These are phyloP conservation scores for Vigna trinervia DNA, from an alignment of 306 rosid genomes.

Conservation along the genomic window DNA sequence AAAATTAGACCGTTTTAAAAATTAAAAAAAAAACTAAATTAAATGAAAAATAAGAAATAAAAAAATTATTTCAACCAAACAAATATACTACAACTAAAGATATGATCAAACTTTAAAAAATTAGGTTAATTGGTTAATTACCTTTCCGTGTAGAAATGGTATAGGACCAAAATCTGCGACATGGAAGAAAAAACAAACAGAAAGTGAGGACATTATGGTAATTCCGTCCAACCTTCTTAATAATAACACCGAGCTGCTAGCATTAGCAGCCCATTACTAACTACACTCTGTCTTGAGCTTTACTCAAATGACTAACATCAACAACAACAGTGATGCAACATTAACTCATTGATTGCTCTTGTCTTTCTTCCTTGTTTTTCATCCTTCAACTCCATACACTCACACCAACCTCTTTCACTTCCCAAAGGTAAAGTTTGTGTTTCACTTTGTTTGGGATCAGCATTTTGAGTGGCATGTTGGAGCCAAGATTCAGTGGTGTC, in stretches of 20 bases:
- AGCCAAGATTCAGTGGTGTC: constrained; percentile 43
- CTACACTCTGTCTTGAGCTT: constrained; percentile 29
- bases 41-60: too few relatives aligned
- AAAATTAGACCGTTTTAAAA: too few relatives aligned
- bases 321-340: background rate
- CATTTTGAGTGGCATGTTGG: constrained; percentile 52
- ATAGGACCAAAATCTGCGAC: background rate
- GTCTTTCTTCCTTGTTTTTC: constrained; percentile 5
- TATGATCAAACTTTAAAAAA: too few relatives aligned
- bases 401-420: background rate
- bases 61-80: too few relatives aligned
- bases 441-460: background rate
- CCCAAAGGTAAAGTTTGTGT: background rate
- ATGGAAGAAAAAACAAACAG: background rate
- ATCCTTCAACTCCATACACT: background rate
- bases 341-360: background rate
- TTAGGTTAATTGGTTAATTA: too few relatives aligned
- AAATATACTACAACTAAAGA: too few relatives aligned
- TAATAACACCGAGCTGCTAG: background rate
- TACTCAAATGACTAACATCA: constrained; percentile 36
- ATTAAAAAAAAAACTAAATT: too few relatives aligned
- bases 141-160: background rate
- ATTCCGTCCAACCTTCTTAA: background rate
- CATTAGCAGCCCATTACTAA: background rate
- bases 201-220: constrained; percentile 9